phyloP scores from a whole-genome alignment of 306 rosid genomes.

The Prunus mira region DNA sequence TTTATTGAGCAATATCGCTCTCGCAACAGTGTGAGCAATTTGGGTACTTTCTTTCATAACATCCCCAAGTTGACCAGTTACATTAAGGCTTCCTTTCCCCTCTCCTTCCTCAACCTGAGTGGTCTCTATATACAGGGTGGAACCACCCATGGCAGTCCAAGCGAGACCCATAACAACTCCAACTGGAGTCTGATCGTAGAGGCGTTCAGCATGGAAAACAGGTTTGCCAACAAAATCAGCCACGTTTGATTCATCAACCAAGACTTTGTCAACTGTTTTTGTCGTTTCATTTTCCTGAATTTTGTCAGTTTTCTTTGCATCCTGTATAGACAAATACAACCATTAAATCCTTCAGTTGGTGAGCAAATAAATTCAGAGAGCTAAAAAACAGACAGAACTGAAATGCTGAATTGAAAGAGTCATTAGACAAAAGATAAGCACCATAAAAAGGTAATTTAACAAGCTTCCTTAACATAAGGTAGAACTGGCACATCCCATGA shows the following conservation, averaged over 20 bases:
- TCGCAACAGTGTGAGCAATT: constrained; percentile 89
- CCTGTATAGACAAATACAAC: constrained; percentile 46
- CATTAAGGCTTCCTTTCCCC: constrained; percentile 71
- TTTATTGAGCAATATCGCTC: constrained; percentile 56
- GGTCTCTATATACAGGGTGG: constrained; percentile 92
- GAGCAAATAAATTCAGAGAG: neutral
- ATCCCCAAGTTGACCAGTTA: constrained; percentile 98
- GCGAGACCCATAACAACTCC: constrained; percentile 99
- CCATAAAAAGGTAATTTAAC: neutral
- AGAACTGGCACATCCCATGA: neutral
- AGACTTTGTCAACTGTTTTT: constrained; percentile 45
- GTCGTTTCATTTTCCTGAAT: constrained; percentile 36
- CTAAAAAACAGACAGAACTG: constrained; percentile 1
- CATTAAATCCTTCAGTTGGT: constrained; percentile 12
- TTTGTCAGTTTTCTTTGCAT: constrained; percentile 32
- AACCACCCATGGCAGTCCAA: constrained; percentile 99
- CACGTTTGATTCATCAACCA: constrained; percentile 57
- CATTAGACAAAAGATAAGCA: neutral
- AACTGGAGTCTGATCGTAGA: constrained; percentile 74
- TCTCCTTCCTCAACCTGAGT: constrained; percentile 78
- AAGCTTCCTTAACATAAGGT: neutral
- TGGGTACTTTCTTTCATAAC: constrained; percentile 99
- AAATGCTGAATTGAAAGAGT: neutral
- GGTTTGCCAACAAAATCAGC: constrained; percentile 90
- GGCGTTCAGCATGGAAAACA: constrained; percentile 95